Percentiles rank a stretch among this genome's conserved stretches.
phyloP scores from a whole-genome alignment of 768 basidiomycete genomes.

The Pleurotus salmoneostramineus region DNA sequence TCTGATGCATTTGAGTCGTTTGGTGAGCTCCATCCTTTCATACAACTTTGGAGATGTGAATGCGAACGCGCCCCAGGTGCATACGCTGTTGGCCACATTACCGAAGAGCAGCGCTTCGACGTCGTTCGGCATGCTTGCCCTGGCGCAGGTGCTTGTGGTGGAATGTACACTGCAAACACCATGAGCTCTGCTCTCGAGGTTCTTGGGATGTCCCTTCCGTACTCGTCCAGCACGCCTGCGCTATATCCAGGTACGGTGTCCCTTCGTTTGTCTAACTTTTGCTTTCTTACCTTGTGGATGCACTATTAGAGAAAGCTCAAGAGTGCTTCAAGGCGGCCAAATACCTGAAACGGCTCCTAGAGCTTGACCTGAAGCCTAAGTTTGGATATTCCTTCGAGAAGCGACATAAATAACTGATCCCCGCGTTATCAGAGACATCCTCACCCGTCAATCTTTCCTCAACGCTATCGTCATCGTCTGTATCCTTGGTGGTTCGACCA shows the following conservation, averaged over 20 bases:
- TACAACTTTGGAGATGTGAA: background rate
- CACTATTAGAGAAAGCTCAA: slow-evolving; percentile 65
- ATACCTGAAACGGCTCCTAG: slow-evolving; percentile 72
- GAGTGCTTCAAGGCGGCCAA: slow-evolving; percentile 79
- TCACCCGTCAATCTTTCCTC: slow-evolving; percentile 69
- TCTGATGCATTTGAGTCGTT: slow-evolving; percentile 84
- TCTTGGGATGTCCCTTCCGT: slow-evolving; percentile 82
- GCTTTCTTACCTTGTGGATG: background rate
- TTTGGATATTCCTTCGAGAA: slow-evolving; percentile 14
- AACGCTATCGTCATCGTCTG: slow-evolving; percentile 83
- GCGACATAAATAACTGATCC: background rate
- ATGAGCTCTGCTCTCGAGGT: slow-evolving; percentile 86
- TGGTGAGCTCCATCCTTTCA: slow-evolving; percentile 34
- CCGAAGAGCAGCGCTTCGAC: slow-evolving; percentile 77
- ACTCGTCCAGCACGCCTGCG: slow-evolving; percentile 78
- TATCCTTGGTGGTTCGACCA: slow-evolving; percentile 83
- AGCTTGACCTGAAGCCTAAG: slow-evolving; percentile 80
- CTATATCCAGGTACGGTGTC: slow-evolving; percentile 51
- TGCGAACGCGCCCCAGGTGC: slow-evolving; percentile 45
- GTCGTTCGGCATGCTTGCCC: slow-evolving; percentile 86
- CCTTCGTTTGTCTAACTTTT: background rate
- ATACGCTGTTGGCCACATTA: slow-evolving; percentile 71
- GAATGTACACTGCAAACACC: slow-evolving; percentile 90
- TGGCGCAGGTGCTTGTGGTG: slow-evolving; percentile 80
- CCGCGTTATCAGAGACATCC: slow-evolving; percentile 44